A percentile compares a stretch with the other conserved stretches of the same genome.
Evolutionary conservation across 148 eudicot genomes (phyloP).

Genomic region (Rhododendron henanense): DNA sequence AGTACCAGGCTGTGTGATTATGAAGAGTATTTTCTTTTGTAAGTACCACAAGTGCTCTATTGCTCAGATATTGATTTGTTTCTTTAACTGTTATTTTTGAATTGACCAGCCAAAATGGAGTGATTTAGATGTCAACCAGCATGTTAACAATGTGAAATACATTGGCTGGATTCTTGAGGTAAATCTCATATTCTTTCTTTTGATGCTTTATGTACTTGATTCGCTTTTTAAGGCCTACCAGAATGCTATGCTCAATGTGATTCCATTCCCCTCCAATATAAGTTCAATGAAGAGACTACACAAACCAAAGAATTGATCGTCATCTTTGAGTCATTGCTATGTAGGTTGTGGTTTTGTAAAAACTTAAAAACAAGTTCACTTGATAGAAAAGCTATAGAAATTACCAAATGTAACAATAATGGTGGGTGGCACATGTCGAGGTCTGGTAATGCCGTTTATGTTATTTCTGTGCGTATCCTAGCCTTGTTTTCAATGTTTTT

Average conservation of each 20-base stretch:
- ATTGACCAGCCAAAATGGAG: constrained; percentile 86
- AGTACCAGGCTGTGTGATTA: constrained; percentile 22
- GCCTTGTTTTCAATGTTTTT: neutral
- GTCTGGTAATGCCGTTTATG: neutral
- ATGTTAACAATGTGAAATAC: constrained; percentile 97
- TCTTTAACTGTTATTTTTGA: constrained; percentile 7
- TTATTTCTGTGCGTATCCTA: neutral
- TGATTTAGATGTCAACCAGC: constrained; percentile 95
- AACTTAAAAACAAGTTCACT: neutral
- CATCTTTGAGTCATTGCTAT: neutral
- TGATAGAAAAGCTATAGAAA: neutral
- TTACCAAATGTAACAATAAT: neutral
- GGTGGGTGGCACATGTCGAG: neutral
- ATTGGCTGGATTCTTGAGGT: constrained; percentile 99
- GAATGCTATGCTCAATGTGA: neutral
- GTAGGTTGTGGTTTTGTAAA: neutral
- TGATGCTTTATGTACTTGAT: constrained; percentile 2
- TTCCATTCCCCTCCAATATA: neutral
- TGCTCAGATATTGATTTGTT: neutral
- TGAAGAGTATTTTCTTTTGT: neutral
- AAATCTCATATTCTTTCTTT: constrained; percentile 12
- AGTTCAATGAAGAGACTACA: constrained; percentile 41
- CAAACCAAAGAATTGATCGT: neutral
- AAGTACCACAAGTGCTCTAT: neutral
- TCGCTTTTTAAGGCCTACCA: neutral